Evolutionary conservation across 768 basidiomycete species (phyloP).

Genomic region (Tephrocybe sp.): DNA sequence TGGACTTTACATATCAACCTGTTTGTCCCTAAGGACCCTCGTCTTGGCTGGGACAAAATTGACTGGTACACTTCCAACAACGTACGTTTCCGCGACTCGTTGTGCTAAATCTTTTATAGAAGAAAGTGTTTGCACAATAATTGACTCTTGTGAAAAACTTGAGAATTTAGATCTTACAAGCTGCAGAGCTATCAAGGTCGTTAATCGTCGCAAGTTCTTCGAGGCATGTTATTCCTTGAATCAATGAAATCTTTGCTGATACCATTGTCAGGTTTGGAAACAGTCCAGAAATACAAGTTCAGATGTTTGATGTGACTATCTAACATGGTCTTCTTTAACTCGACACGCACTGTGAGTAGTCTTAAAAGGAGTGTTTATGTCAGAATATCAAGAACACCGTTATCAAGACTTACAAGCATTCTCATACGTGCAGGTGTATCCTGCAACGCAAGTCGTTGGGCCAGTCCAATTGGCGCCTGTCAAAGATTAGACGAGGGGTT

Average conservation of each 20-base stretch:
- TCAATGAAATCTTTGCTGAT: not conserved
- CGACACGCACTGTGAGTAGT: constrained; percentile 47
- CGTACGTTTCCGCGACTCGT: not conserved
- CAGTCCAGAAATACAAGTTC: constrained; percentile 15
- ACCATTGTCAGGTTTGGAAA: constrained; percentile 28
- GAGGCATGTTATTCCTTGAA: constrained; percentile 56
- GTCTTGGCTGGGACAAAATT: constrained; percentile 60
- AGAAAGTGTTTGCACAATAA: constrained; percentile 51
- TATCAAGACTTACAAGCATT: constrained; percentile 39
- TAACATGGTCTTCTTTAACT: constrained; percentile 19
- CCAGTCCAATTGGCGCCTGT: constrained; percentile 39
- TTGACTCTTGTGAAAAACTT: constrained; percentile 57
- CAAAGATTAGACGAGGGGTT: not conserved
- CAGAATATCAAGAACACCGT: not conserved
- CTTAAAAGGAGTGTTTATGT: constrained; percentile 21
- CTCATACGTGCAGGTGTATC: constrained; percentile 34
- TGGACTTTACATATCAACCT: constrained; percentile 51
- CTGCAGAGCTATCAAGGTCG: constrained; percentile 60
- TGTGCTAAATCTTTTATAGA: constrained; percentile 30
- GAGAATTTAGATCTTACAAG: constrained; percentile 63
- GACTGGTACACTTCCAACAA: constrained; percentile 45
- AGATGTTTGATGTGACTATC: not conserved
- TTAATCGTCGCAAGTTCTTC: constrained; percentile 65
- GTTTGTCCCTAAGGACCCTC: constrained; percentile 45
- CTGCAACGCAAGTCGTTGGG: constrained; percentile 37